A percentile compares a stretch with the other conserved stretches of the same genome.
Conservation (phyloP, 2,329 filamentous ascomycete genomes). For the Colletotrichum cuscutae region DNA sequence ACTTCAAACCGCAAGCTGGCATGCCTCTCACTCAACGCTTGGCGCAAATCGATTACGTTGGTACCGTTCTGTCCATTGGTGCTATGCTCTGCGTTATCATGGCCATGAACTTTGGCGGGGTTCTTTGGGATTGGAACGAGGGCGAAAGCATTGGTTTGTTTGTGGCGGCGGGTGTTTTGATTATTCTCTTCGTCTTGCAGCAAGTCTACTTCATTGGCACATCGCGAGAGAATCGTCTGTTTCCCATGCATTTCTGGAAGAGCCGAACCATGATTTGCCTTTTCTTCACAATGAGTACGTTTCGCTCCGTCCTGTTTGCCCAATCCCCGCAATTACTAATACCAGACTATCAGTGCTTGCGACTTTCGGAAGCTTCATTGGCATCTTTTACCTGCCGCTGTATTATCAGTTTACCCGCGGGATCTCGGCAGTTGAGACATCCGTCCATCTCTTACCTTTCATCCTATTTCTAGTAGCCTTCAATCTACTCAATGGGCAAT, state of each 20-base stretch:
- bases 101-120: conserved; percentile 60
- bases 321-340: conserved; percentile 44
- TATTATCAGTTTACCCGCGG: conserved; percentile 59
- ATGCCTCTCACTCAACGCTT: conserved; percentile 41
- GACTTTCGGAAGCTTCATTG: conserved; percentile 40
- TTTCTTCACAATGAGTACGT: conserved; percentile 50
- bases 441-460: conserved; percentile 52
- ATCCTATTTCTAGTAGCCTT: conserved; percentile 47
- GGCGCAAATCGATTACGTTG: conserved; percentile 55
- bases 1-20: conserved; percentile 35
- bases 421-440: conserved; percentile 51
- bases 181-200: conserved; percentile 55
- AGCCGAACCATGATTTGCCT: conserved; percentile 52
- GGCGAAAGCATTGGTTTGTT: conserved; percentile 56
- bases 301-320: conserved; percentile 25
- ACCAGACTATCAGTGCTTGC: conserved; percentile 38
- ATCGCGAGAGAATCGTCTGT: conserved; percentile 44
- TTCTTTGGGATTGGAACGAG: conserved; percentile 56
- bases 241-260: conserved; percentile 58
- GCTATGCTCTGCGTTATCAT: conserved; percentile 54
- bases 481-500: conserved; percentile 47
- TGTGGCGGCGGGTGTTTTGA: conserved; percentile 51
- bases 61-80: conserved; percentile 52
- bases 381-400: conserved; percentile 60
- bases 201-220: conserved; percentile 48